These are phyloP conservation scores for Hyaloraphidium curvatum DNA, from an alignment of 192 early-diverging fungal genomes.

Conservation along the genomic window DNA sequence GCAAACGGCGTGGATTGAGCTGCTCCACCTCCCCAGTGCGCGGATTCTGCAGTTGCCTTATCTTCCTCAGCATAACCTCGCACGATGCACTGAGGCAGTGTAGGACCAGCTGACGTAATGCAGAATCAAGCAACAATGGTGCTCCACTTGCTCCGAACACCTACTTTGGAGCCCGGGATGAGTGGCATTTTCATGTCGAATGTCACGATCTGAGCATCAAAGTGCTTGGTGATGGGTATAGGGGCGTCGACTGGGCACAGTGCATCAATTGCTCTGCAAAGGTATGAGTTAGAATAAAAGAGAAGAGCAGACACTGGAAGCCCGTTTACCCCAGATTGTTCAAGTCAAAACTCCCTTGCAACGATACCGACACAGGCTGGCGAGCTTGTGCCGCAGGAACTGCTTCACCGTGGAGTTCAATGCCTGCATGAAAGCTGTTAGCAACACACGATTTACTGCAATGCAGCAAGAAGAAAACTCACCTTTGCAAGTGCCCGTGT, in stretches of 20 bases:
- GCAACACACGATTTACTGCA: not conserved
- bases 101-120: constrained; percentile 37
- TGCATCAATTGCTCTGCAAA: no score
- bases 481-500: constrained; percentile 56
- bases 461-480: constrained; percentile 6
- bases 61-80: no score
- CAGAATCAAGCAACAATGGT: not conserved
- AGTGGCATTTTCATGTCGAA: constrained; percentile 83
- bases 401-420: constrained; percentile 49
- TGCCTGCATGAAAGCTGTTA: constrained; percentile 18
- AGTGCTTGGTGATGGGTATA: constrained; percentile 52
- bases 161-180: no score
- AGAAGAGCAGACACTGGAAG: no score
- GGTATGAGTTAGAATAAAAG: no score
- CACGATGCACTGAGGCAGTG: constrained; percentile 67
- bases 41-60: no score
- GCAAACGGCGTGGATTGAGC: constrained; percentile 50
- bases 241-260: no score
- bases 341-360: no score
- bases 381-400: constrained; percentile 75
- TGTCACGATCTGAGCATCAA: constrained; percentile 74
- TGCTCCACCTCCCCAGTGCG: constrained; percentile 65
- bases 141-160: not conserved
- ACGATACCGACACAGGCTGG: no score
- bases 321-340: no score